phyloP scores from a whole-genome alignment of 2,329 filamentous ascomycete species.

The Talaromyces funiculosus region DNA sequence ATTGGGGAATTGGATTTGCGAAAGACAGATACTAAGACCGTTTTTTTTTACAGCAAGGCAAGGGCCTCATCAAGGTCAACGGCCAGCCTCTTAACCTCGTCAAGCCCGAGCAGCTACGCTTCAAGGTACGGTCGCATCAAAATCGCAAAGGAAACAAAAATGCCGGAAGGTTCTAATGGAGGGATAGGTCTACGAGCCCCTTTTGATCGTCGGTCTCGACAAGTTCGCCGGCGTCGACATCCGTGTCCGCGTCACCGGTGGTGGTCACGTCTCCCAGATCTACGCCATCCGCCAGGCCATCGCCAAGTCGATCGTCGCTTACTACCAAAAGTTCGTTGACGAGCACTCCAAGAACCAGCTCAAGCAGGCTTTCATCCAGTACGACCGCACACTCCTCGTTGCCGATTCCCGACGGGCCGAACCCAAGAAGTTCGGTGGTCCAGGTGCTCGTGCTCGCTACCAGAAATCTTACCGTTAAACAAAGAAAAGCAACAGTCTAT shows the following conservation, averaged over 20 bases:
- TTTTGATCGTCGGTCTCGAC: conserved; percentile 94
- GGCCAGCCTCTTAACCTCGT: conserved; percentile 90
- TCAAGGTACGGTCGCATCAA: conserved; percentile 67
- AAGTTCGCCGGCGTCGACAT: conserved; percentile 97
- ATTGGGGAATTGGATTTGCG: neutral
- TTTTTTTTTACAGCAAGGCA: conserved; percentile 54
- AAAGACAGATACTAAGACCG: conserved; percentile 12
- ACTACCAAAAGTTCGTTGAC: conserved; percentile 99
- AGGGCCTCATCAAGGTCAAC: conserved; percentile 97
- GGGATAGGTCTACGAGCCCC: conserved; percentile 85
- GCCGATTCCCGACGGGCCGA: conserved; percentile 99
- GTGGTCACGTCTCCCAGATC: conserved; percentile 96
- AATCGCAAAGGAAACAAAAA: neutral
- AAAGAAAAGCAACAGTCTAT: conserved; percentile 15
- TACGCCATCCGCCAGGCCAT: conserved; percentile 99
- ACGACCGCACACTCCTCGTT: conserved; percentile 94
- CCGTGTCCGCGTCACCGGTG: conserved; percentile 89
- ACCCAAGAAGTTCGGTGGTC: conserved; percentile 87
- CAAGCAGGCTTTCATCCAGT: conserved; percentile 93
- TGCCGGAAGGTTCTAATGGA: conserved; percentile 9
- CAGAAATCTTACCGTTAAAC: conserved; percentile 99
- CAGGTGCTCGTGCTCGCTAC: conserved; percentile 91
- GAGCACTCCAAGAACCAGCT: conserved; percentile 99
- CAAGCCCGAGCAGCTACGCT: conserved; percentile 93
- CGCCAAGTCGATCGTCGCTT: conserved; percentile 92